These are phyloP conservation scores for Metarhizium guizhouense DNA, from an alignment of 2,329 filamentous ascomycete species.

Conservation along the genomic window DNA sequence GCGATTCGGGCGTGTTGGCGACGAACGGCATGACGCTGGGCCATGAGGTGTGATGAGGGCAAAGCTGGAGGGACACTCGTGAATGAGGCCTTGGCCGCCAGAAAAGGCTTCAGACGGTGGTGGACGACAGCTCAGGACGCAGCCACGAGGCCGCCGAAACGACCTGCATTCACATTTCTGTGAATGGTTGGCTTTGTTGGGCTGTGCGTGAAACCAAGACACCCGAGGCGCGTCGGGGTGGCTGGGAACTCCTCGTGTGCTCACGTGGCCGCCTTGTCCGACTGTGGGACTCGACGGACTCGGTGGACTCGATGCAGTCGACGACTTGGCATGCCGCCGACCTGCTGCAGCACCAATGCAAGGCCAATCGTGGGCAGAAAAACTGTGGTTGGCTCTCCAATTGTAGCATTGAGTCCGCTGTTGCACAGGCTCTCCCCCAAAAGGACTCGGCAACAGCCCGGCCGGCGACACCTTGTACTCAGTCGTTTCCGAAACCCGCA, in stretches of 20 bases:
- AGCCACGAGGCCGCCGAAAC: neutral
- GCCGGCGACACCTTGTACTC: too few relatives aligned
- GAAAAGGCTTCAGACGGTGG: neutral
- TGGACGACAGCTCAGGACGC: neutral
- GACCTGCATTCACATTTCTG: neutral
- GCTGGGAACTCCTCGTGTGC: neutral
- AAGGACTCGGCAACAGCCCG: too few relatives aligned
- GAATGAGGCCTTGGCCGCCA: neutral
- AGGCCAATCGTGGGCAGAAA: neutral
- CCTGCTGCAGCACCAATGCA: too few relatives aligned
- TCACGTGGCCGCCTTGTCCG: neutral
- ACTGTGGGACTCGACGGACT: neutral
- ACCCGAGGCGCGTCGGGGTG: neutral
- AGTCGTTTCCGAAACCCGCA: too few relatives aligned
- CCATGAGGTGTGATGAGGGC: neutral
- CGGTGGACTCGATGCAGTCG: neutral
- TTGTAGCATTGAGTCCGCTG: too few relatives aligned
- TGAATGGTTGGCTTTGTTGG: neutral
- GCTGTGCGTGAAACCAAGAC: neutral
- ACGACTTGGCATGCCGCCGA: neutral
- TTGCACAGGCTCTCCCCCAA: too few relatives aligned
- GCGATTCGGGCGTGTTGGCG: conserved; percentile 65
- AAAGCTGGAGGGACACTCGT: neutral
- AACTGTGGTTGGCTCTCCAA: too few relatives aligned
- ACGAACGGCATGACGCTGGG: conserved; percentile 28